These are phyloP conservation scores for Fusarium odoratissimum DNA, from an alignment of 2,329 filamentous ascomycete genomes.

Conservation along the genomic window DNA sequence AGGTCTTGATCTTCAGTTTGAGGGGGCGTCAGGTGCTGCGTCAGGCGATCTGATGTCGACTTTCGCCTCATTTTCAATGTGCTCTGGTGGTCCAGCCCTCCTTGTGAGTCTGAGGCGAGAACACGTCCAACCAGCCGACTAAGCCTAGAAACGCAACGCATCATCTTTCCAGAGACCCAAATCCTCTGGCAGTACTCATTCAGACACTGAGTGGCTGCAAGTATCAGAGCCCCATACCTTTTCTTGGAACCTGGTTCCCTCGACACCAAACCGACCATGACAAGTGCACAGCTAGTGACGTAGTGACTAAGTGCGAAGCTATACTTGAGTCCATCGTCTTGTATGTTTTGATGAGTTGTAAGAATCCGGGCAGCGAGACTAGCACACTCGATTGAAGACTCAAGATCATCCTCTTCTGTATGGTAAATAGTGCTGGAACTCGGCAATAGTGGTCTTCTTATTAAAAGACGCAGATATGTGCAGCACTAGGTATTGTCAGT, in stretches of 20 bases:
- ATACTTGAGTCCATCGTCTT: conserved; percentile 27
- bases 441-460: conserved; percentile 18
- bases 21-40: neutral
- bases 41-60: neutral
- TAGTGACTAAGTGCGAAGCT: conserved; percentile 35
- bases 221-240: conserved; percentile 11
- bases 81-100: neutral
- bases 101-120: neutral
- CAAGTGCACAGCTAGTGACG: conserved; percentile 32
- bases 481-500: conserved; percentile 12
- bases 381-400: conserved; percentile 20
- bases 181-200: conserved; percentile 31
- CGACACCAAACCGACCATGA: conserved; percentile 31
- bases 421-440: neutral
- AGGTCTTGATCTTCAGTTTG: neutral
- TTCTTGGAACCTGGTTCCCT: conserved; percentile 22
- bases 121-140: conserved; percentile 9
- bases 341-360: conserved; percentile 19
- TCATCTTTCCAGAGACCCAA: conserved; percentile 37
- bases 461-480: conserved; percentile 32
- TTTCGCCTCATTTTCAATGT: neutral
- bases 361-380: conserved; percentile 29
- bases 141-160: conserved; percentile 28
- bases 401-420: conserved; percentile 29
- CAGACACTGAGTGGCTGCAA: conserved; percentile 21